Evolutionary conservation across 345 rosid species (phyloP).

Genomic region (Populus ilicifolia): DNA sequence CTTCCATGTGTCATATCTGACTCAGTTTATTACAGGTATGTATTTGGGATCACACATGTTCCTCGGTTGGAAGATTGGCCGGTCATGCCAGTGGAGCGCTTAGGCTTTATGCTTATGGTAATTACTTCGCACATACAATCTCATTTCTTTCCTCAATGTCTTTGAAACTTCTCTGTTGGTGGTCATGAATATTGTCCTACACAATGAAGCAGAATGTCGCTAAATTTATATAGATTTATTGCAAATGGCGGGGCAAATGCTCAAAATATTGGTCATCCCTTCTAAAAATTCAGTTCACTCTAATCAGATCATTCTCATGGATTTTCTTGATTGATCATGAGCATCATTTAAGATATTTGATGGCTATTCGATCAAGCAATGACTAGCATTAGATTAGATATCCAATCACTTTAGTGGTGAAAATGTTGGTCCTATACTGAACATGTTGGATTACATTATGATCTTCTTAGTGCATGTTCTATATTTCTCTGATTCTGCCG

Average conservation of each 20-base stretch:
- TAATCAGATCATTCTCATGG: not conserved
- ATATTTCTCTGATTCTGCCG: not conserved
- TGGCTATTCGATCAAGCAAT: too few relatives aligned
- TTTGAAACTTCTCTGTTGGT: not conserved
- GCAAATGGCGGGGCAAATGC: not conserved
- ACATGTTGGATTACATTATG: not conserved
- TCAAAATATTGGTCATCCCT: too few relatives aligned
- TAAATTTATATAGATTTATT: not conserved
- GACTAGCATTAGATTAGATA: not conserved
- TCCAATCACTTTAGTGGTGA: not conserved
- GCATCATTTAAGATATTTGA: not conserved
- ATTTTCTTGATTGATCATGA: not conserved
- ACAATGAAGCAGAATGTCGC: not conserved
- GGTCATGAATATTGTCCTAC: not conserved
- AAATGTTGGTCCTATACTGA: not conserved
- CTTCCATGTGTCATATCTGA: not conserved
- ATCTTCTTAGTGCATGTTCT: not conserved
- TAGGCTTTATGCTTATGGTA: conserved; percentile 89
- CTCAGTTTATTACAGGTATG: conserved; percentile 51
- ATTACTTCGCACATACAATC: not conserved
- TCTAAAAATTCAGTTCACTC: not conserved
- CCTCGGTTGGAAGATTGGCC: conserved; percentile 97
- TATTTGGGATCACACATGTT: conserved; percentile 82
- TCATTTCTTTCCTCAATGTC: not conserved
- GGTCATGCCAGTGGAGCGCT: conserved; percentile 80